Evolutionary conservation across 2,329 filamentous ascomycete genomes (phyloP).

Genomic region (Penicillium sp.): DNA sequence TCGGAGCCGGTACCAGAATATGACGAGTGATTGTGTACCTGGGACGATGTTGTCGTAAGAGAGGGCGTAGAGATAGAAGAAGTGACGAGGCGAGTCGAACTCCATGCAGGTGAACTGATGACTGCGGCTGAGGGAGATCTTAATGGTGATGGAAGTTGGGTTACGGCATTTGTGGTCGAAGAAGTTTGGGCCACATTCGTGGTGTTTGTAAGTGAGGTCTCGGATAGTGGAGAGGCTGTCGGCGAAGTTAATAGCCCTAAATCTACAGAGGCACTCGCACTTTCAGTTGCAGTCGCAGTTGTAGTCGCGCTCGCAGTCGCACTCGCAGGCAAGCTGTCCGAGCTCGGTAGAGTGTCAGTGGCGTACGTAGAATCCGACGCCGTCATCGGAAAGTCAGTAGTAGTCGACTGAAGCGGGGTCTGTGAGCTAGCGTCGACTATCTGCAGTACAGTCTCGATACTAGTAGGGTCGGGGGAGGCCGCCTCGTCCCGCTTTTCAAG

Average conservation of each 20-base stretch:
- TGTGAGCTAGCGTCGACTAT: slow-evolving; percentile 16
- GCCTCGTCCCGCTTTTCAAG: slow-evolving; percentile 14
- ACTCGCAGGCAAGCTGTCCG: not conserved
- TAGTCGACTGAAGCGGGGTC: slow-evolving; percentile 10
- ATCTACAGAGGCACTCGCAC: slow-evolving; percentile 1
- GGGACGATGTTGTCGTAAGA: not conserved
- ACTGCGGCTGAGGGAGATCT: slow-evolving; percentile 4
- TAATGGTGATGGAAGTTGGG: slow-evolving; percentile 6
- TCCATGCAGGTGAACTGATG: slow-evolving; percentile 6
- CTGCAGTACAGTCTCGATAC: slow-evolving; percentile 15
- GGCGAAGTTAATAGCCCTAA: slow-evolving; percentile 2
- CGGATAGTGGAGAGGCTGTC: not conserved
- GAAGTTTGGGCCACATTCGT: slow-evolving; percentile 2
- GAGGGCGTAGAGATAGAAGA: not conserved
- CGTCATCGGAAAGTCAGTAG: slow-evolving; percentile 11
- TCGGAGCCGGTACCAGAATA: not conserved
- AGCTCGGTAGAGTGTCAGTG: slow-evolving; percentile 6
- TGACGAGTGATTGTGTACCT: not conserved
- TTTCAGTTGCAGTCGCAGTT: not conserved
- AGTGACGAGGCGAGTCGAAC: slow-evolving; percentile 11
- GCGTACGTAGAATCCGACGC: slow-evolving; percentile 10
- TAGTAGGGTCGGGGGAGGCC: slow-evolving; percentile 1
- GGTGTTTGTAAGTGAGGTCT: not conserved
- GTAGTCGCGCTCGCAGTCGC: not conserved
- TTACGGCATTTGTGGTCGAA: slow-evolving; percentile 1